Evolutionary conservation across 306 rosid species (phyloP).

Genomic region (Carpinus fangiana): DNA sequence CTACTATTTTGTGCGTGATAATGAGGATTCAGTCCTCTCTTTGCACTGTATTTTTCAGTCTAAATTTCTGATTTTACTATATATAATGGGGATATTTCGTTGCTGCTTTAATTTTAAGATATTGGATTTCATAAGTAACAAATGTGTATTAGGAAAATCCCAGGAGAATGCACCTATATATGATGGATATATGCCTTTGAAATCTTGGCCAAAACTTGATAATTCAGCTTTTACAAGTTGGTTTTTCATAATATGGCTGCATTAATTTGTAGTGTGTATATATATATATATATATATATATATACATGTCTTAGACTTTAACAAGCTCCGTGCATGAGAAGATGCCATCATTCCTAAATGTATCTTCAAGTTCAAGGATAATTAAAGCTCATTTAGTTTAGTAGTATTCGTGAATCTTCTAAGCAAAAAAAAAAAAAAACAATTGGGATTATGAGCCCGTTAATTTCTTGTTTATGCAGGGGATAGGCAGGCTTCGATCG

Average conservation of each 20-base stretch:
- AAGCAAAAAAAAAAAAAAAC: neutral
- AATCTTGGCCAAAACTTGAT: neutral
- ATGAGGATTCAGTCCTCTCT: neutral
- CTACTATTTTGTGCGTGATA: slow-evolving; percentile 16
- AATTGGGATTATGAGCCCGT: too few species aligned
- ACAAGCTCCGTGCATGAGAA: neutral
- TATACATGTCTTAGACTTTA: neutral
- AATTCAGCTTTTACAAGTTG: neutral
- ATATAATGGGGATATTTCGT: neutral
- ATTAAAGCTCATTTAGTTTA: neutral
- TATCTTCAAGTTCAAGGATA: neutral
- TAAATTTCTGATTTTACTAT: neutral
- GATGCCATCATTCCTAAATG: neutral
- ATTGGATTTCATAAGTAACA: neutral
- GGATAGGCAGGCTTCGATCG: too few species aligned
- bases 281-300: neutral
- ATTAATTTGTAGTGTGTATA: neutral
- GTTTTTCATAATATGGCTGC: neutral
- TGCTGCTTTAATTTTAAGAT: neutral
- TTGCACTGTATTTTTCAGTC: neutral
- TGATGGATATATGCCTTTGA: neutral
- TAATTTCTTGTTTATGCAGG: too few species aligned
- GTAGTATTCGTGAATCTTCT: neutral
- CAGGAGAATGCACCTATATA: neutral
- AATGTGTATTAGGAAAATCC: neutral